Percentiles rank a stretch among this genome's conserved stretches.
Conservation (phyloP, 352 stramenopile species). For the Globisporangium ultimum region DNA sequence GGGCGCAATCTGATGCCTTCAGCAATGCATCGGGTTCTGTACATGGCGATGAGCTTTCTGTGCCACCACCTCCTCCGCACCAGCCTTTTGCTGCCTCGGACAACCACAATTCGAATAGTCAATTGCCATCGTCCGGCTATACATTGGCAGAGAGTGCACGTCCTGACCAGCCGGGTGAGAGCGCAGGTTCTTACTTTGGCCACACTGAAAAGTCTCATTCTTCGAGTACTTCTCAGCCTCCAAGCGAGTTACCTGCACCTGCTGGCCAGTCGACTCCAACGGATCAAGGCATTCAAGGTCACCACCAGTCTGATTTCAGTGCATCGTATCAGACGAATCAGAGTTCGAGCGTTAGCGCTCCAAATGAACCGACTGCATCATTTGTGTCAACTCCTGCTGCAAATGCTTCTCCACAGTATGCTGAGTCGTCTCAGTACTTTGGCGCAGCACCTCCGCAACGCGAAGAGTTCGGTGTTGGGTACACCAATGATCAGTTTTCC, state of each 20-base stretch:
- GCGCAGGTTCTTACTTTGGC: conserved; percentile 2
- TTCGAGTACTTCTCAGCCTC: conserved; percentile 1
- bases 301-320: background rate
- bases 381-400: background rate
- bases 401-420: background rate
- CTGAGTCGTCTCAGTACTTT: conserved; percentile 11
- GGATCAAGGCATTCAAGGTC: background rate
- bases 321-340: conserved; percentile 2
- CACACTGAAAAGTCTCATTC: background rate
- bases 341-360: background rate
- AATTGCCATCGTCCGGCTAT: background rate
- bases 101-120: background rate
- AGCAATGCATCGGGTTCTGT: conserved; percentile 4
- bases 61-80: background rate
- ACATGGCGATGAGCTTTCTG: conserved; percentile 7
- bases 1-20: conserved; percentile 7
- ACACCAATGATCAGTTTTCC: conserved; percentile 5
- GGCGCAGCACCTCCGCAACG: conserved; percentile 2
- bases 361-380: background rate
- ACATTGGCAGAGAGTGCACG: background rate
- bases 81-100: background rate
- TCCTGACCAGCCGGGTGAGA: background rate
- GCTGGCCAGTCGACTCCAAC: background rate
- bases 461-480: conserved; percentile 5
- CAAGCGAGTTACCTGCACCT: background rate